Evolutionary conservation across 208 protist genomes (phyloP).

Genomic region (Phytomonas sp.): DNA sequence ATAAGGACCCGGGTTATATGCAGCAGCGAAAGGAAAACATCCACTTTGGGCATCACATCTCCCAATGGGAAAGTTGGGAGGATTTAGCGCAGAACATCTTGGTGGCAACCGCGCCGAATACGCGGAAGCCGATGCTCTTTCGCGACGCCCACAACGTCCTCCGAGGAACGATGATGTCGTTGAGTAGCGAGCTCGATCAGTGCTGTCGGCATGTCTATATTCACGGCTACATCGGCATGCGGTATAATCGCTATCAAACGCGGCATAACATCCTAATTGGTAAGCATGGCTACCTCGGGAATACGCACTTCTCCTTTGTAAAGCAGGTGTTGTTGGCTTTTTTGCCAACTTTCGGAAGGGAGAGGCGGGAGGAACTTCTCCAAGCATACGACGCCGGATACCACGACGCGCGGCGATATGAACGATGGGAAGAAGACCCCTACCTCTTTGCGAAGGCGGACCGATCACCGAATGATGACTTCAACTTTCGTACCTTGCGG

Average conservation of each 20-base stretch:
- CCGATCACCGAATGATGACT: slow-evolving; percentile 71
- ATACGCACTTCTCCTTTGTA: slow-evolving; percentile 72
- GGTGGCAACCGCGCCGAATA: slow-evolving; percentile 78
- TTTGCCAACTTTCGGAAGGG: slow-evolving; percentile 38
- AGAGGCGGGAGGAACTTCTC: slow-evolving; percentile 49
- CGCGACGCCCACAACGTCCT: slow-evolving; percentile 81
- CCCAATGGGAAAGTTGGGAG: slow-evolving; percentile 58
- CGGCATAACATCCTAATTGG: slow-evolving; percentile 86
- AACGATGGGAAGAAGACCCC: slow-evolving; percentile 87
- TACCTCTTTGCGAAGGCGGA: slow-evolving; percentile 85
- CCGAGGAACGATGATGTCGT: slow-evolving; percentile 84
- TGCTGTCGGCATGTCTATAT: slow-evolving; percentile 87
- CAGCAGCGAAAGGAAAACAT: slow-evolving; percentile 68
- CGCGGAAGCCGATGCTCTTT: slow-evolving; percentile 75
- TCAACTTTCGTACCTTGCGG: slow-evolving; percentile 72
- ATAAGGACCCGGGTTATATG: slow-evolving; percentile 80
- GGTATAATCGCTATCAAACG: slow-evolving; percentile 71
- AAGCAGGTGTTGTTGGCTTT: slow-evolving; percentile 70
- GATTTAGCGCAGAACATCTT: slow-evolving; percentile 81
- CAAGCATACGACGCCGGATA: slow-evolving; percentile 81
- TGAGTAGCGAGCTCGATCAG: slow-evolving; percentile 84
- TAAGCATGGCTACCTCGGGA: slow-evolving; percentile 71
- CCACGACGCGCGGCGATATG: slow-evolving; percentile 79
- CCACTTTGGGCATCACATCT: slow-evolving; percentile 87
- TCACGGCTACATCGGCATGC: slow-evolving; percentile 75